Conservation (phyloP, 2,329 filamentous ascomycete species). For the Cercospora zeae-maydis region DNA sequence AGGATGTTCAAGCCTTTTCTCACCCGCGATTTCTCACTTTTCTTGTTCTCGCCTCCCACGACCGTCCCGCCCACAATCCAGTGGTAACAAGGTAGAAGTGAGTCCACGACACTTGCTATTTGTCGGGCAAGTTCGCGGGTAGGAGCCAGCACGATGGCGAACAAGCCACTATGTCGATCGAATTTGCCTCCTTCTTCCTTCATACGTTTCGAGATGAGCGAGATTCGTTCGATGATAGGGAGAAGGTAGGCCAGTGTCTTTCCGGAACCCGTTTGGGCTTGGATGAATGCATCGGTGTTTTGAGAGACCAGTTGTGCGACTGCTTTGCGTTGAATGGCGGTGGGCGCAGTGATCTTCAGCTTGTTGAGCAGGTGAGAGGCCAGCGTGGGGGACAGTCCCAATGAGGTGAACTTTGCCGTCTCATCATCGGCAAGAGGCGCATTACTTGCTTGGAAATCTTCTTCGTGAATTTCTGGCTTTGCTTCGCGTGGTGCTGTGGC, state of each 20-base stretch:
- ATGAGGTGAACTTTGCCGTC: slow-evolving; percentile 76
- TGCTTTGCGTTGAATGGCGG: slow-evolving; percentile 88
- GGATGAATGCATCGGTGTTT: slow-evolving; percentile 88
- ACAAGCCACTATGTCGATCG: slow-evolving; percentile 81
- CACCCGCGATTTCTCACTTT: slow-evolving; percentile 85
- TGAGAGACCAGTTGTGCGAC: slow-evolving; percentile 75
- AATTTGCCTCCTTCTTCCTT: slow-evolving; percentile 50
- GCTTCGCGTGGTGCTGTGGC: slow-evolving; percentile 55
- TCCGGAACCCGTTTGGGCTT: slow-evolving; percentile 94
- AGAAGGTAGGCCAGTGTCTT: slow-evolving; percentile 96
- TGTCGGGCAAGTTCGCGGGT: slow-evolving; percentile 94
- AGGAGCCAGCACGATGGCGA: slow-evolving; percentile 89
- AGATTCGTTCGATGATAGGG: slow-evolving; percentile 83
- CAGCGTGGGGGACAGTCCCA: slow-evolving; percentile 76
- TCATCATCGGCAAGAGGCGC: slow-evolving; percentile 75
- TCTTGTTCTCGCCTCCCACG: slow-evolving; percentile 68
- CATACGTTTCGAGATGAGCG: slow-evolving; percentile 62
- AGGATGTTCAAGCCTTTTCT: slow-evolving; percentile 94
- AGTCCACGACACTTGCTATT: slow-evolving; percentile 81
- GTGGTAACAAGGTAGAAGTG: slow-evolving; percentile 79
- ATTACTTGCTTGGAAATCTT: slow-evolving; percentile 71
- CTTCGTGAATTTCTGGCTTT: slow-evolving; percentile 36
- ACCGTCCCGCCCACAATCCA: slow-evolving; percentile 92
- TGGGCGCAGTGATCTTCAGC: slow-evolving; percentile 83
- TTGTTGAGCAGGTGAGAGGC: slow-evolving; percentile 81